phyloP scores from a whole-genome alignment of 441 rosid species.

The Omphalea diandra region DNA sequence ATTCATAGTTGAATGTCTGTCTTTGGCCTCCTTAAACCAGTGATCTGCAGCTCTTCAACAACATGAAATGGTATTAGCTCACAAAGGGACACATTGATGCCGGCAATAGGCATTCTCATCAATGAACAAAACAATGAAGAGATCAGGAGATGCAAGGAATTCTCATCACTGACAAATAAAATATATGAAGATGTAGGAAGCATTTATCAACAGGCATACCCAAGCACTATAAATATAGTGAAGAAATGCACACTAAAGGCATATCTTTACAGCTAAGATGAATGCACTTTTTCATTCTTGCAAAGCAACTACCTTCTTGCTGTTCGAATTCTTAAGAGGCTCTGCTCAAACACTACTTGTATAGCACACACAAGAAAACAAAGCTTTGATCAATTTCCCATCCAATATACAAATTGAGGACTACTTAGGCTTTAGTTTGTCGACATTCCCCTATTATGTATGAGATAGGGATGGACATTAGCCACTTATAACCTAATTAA shows the following conservation, averaged over 20 bases:
- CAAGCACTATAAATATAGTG: not conserved
- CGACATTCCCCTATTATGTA: too few relatives aligned
- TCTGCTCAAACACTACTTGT: not conserved
- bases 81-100: not conserved
- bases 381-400: not conserved
- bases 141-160: not conserved
- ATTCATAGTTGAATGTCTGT: conserved; percentile 53
- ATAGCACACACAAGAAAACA: not conserved
- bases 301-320: not conserved
- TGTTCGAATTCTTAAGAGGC: not conserved
- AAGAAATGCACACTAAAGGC: not conserved
- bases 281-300: not conserved
- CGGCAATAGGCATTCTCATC: not conserved
- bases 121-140: not conserved
- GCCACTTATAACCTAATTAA: too few relatives aligned
- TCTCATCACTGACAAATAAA: not conserved
- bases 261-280: not conserved
- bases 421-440: not conserved
- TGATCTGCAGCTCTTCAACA: conserved; percentile 92
- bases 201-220: not conserved
- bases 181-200: not conserved
- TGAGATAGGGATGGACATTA: too few relatives aligned
- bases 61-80: conserved; percentile 42
- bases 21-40: conserved; percentile 86
- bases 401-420: not conserved